Percentiles rank a stretch among this genome's conserved stretches.
Conservation (phyloP, 495 filamentous ascomycete species). For the Terfezia claveryi region DNA sequence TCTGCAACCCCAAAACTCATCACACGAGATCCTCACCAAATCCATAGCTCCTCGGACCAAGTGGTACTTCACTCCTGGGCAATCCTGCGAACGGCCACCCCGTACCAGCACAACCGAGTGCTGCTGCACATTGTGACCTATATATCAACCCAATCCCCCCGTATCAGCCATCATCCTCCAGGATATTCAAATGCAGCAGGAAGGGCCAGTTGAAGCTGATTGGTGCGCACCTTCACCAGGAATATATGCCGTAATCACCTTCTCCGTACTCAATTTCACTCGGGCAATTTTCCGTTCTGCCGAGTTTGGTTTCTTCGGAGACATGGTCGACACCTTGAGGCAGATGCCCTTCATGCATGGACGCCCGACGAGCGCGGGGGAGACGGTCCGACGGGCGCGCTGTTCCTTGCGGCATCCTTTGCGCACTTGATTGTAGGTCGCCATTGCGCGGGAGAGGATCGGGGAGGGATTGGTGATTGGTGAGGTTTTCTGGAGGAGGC, state of each 20-base stretch:
- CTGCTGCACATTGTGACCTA: conserved; percentile 94
- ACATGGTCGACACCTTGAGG: conserved; percentile 70
- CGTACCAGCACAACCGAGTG: conserved; percentile 89
- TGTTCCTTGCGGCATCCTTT: conserved; percentile 52
- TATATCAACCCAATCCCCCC: background rate
- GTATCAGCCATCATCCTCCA: background rate
- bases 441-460: conserved; percentile 24
- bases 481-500: background rate
- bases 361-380: conserved; percentile 55
- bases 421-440: conserved; percentile 40
- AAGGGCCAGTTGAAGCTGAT: too few species aligned
- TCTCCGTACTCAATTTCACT: conserved; percentile 68
- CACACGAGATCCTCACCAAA: conserved; percentile 35
- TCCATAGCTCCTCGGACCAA: conserved; percentile 81
- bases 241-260: conserved; percentile 74
- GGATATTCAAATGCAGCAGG: too few species aligned
- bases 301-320: conserved; percentile 97
- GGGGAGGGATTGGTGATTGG: background rate
- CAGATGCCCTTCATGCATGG: conserved; percentile 89
- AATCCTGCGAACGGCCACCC: conserved; percentile 84
- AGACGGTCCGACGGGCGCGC: conserved; percentile 57
- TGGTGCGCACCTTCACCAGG: conserved; percentile 57
- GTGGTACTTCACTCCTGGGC: conserved; percentile 91
- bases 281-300: conserved; percentile 81
- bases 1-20: background rate